Evolutionary conservation across 805 yeast species (phyloP), one percentile per base, ranked within the genome.

Genomic region (Saccharomycopsis fermentans): DNA sequence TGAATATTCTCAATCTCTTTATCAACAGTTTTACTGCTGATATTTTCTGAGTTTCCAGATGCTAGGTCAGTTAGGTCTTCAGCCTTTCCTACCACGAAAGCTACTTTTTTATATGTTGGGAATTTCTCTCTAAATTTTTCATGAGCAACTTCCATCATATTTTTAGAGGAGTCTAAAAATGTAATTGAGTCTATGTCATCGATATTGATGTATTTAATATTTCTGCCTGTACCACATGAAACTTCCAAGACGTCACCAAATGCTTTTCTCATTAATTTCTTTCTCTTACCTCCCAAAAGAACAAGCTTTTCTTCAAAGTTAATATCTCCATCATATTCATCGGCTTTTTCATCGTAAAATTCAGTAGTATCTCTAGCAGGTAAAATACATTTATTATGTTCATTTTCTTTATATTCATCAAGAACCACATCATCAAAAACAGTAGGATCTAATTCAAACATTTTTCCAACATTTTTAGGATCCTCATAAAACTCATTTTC

Each of bases 181-280:
- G 98, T 92, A 40, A 89, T 79, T 0, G 96, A 86, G 54, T 79
- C 77, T 34, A 92, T 73, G 29, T 74, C 68, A 1, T 79, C 76
- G 21, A 83, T 79, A 56, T 84, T 78, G 64, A 90, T 71, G 68
- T 85, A 91, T 54, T 85, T 83, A 58, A 92, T 79, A 68, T 94
- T 94, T 70, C 98, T 79, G 6, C 99, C 98, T 0, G 99, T 94
- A 59, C 99, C 99, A 68, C 96, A 88, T 0, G 97, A 86, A 11
- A 92, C 94, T 70, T 94, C 99, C 58, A 94, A 73, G 1, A 90
- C 97, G 68, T 94, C 97, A 24, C 99, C 99, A 59, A 76, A 73
- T 55, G 85, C 79, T 62, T 86, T 87, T 39, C 75, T 79, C 90
- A 87, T 87, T 52, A 87, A 70, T 87, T 94, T 85, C 65, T 82